Base-by-base conservation (phyloP, 1,284 basidiomycete genomes). In the Heterobasidion occidentale region DNA sequence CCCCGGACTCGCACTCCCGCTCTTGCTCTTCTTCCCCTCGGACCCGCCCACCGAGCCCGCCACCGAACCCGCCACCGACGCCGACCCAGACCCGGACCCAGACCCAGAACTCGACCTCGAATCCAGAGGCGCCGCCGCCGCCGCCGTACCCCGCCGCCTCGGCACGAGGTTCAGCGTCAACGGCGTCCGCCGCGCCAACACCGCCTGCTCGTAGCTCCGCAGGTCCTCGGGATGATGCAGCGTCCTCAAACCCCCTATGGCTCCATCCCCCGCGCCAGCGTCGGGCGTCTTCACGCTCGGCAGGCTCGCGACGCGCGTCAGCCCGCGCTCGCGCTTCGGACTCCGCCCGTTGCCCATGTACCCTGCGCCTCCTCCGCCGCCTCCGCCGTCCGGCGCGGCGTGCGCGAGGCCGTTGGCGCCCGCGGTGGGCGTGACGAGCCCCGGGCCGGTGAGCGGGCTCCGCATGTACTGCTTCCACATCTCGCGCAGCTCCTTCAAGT, bases 391-490 rank as follows among this genome's bases (percentile, higher is more conserved):
- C 45, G 62, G 53, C 2, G 62, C 57, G 7, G 61, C 42, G n/a
- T 34, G 59, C 35, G 36, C 47, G 45, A 38, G 49, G 52, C 27
- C 27, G 12, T 56, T 45, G 42, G 12, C 42, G 42, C 42, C 42
- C 3, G 27, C 46, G 14, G 19, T 14, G n/a, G 38, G 54, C 12
- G 55, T 54, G 58, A 60, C 60, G 14, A 64, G 55, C 42, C 58
- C 9, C 70, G 78, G 74, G 1, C 78, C 80, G 46, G 76, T 77
- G n/a, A 84, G 67, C 27, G 86, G 87, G 17, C 85, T 89, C 49
- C 80, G 77, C 72, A 90, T 78, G 64, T 85, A 90, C 62, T 81
- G 75, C 68, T 78, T 87, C 88, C 88, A 90, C 63, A 88, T 83
- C 55, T 89, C 85, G 53, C 77, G 74, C 63, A 88, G 64, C 61